Evolutionary conservation across 2,329 filamentous ascomycete genomes (phyloP).

Genomic region (Colletotrichum shisoi): DNA sequence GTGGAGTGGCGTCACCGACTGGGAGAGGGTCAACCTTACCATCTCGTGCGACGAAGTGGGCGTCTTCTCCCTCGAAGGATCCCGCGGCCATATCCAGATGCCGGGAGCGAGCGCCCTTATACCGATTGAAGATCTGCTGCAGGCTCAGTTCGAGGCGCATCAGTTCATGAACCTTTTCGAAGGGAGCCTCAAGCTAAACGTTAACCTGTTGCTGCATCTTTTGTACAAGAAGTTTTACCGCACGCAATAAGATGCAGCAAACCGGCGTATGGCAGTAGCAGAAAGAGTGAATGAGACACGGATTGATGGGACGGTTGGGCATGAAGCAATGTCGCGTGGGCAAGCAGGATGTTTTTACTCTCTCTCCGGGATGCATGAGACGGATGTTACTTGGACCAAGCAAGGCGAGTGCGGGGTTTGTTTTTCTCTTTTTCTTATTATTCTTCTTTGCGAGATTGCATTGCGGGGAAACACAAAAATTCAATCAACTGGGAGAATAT

Average conservation of each 20-base stretch:
- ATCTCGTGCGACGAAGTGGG: constrained; percentile 94
- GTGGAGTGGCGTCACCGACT: constrained; percentile 88
- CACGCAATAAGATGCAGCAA: constrained; percentile 60
- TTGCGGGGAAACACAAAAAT: constrained; percentile 33
- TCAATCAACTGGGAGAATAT: constrained; percentile 17
- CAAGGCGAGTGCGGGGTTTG: constrained; percentile 34
- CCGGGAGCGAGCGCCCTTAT: constrained; percentile 89
- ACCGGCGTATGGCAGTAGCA: background rate
- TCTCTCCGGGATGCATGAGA: constrained; percentile 24
- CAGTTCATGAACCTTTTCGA: constrained; percentile 97
- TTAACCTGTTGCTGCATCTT: constrained; percentile 94
- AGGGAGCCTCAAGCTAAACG: constrained; percentile 84
- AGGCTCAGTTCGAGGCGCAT: constrained; percentile 96
- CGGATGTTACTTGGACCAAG: constrained; percentile 31
- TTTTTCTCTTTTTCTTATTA: background rate
- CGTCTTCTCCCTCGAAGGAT: constrained; percentile 90
- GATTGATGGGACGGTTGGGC: constrained; percentile 31
- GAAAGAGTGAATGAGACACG: constrained; percentile 27
- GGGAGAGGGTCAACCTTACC: constrained; percentile 91
- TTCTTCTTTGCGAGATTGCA: constrained; percentile 22
- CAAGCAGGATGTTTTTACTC: constrained; percentile 29
- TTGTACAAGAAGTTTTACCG: constrained; percentile 99
- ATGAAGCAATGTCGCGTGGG: constrained; percentile 25
- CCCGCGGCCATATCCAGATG: constrained; percentile 91
- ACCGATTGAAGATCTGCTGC: constrained; percentile 89